Evolutionary conservation across 2,329 filamentous ascomycete genomes (phyloP).

Genomic region (Aspergillus sp.): DNA sequence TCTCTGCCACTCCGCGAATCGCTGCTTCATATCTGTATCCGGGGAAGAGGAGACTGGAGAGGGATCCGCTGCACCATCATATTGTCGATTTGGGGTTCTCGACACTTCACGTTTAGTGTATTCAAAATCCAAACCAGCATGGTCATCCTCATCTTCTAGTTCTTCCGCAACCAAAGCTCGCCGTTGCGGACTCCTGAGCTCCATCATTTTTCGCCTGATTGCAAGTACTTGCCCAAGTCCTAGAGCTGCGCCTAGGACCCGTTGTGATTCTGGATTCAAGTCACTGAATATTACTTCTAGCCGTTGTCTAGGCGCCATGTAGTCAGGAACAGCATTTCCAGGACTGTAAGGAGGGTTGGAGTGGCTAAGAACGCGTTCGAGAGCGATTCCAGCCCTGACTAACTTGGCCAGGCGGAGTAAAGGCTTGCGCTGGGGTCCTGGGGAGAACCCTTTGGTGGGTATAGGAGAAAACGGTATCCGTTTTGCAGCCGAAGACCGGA

Average conservation of each 20-base stretch:
- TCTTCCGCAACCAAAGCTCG: neutral
- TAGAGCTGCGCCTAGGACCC: constrained; percentile 42
- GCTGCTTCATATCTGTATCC: constrained; percentile 26
- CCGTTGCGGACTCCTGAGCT: constrained; percentile 11
- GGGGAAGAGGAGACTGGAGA: constrained; percentile 10
- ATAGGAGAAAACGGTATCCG: neutral
- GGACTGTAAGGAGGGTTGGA: constrained; percentile 1
- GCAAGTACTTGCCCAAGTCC: constrained; percentile 45
- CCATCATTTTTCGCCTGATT: constrained; percentile 29
- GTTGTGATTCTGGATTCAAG: constrained; percentile 38
- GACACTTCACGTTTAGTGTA: constrained; percentile 7
- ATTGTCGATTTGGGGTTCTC: constrained; percentile 9
- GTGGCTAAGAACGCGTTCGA: constrained; percentile 34
- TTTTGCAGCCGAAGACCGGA: constrained; percentile 7
- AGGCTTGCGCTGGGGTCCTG: constrained; percentile 18
- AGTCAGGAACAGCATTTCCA: constrained; percentile 14
- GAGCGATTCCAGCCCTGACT: constrained; percentile 38
- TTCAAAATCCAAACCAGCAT: neutral
- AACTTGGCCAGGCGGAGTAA: constrained; percentile 32
- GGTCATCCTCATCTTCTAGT: neutral
- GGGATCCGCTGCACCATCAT: neutral
- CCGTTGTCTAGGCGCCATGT: constrained; percentile 26
- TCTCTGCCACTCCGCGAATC: constrained; percentile 45
- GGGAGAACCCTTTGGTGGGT: constrained; percentile 7
- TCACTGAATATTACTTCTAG: constrained; percentile 37